phyloP scores from a whole-genome alignment of 495 filamentous ascomycete genomes.

The Pyronema domesticum region DNA sequence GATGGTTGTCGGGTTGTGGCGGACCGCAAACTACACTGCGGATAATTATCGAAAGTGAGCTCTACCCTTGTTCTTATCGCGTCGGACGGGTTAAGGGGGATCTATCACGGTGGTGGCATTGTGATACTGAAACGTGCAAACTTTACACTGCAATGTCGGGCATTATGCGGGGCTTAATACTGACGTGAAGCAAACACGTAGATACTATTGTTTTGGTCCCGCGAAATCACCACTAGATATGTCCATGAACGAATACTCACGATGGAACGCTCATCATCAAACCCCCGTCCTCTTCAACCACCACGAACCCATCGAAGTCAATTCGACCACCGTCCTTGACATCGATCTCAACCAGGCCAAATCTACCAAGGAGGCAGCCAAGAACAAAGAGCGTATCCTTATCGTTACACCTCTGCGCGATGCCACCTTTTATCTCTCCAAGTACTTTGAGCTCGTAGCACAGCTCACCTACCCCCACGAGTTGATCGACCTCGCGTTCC shows the following conservation, averaged over 20 bases:
- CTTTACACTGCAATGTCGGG: too few relatives aligned
- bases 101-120: not conserved
- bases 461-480: slow-evolving; percentile 88
- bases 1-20: slow-evolving; percentile 73
- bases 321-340: slow-evolving; percentile 55
- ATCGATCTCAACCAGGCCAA: slow-evolving; percentile 73
- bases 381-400: slow-evolving; percentile 76
- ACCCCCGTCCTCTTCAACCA: slow-evolving; percentile 94
- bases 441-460: slow-evolving; percentile 85
- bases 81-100: not conserved
- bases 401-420: slow-evolving; percentile 90
- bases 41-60: slow-evolving; percentile 11
- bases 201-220: slow-evolving; percentile 95
- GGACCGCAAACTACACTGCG: slow-evolving; percentile 62
- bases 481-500: slow-evolving; percentile 85
- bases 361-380: slow-evolving; percentile 57
- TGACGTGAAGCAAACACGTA: not conserved
- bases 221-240: slow-evolving; percentile 87
- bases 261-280: slow-evolving; percentile 72
- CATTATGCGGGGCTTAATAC: too few relatives aligned
- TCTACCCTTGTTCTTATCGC: slow-evolving; percentile 9
- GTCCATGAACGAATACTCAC: slow-evolving; percentile 69
- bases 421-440: slow-evolving; percentile 57
- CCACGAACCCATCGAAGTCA: slow-evolving; percentile 70
- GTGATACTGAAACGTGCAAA: too few relatives aligned